Base-by-base conservation (phyloP, 179 eudicot species). In the Dionaea muscipula region DNA sequence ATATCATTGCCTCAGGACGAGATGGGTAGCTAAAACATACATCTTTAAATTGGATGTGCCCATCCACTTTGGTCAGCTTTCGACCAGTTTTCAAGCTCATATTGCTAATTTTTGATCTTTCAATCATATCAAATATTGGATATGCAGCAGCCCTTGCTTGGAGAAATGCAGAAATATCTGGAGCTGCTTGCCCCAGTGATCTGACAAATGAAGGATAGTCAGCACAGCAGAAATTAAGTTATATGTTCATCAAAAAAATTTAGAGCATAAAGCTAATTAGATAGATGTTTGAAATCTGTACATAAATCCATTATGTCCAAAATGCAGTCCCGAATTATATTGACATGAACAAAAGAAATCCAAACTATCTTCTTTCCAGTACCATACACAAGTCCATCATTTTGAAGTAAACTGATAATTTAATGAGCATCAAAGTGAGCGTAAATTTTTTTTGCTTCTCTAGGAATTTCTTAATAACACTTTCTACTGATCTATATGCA, bases 171-270 rank as follows among this genome's bases (percentile, higher is more conserved):
- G 94, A 77, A 31, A 93, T 73, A 47, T 87, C 93, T 35, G 99
- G 99, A 23, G 99, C 99, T 47, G 93, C 96, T 68, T 82, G 94
- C 49, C 99, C 99, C 9, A 93, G 79, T 45, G 99, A 77, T 77
- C 99, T 93, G 74, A 60, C 43, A 63, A 41, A 66, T 58, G 53
- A 67, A 37, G 45, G 40, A 36, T 54, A 55, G 35, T 24, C 63
- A 22, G 26, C 50, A 56, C 46, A 44, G 12, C 12, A 25, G 16
- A 22, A 49, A 49, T 26, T 7, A 51, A 28, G 17, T 26, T 0
- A 12, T 22, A 46, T n/a, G 11, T 20, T 46, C 50, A 4, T 2
- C 12, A 26, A 16, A 44, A 21, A 16, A 21, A 1, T 44, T 44
- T 7, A n/a, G n/a, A n/a, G n/a, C n/a, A n/a, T n/a, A n/a, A n/a